A percentile compares a stretch with the other conserved stretches of the same genome.
Evolutionary conservation across 2,329 filamentous ascomycete species (phyloP).

Genomic region (Penicillium sp.): DNA sequence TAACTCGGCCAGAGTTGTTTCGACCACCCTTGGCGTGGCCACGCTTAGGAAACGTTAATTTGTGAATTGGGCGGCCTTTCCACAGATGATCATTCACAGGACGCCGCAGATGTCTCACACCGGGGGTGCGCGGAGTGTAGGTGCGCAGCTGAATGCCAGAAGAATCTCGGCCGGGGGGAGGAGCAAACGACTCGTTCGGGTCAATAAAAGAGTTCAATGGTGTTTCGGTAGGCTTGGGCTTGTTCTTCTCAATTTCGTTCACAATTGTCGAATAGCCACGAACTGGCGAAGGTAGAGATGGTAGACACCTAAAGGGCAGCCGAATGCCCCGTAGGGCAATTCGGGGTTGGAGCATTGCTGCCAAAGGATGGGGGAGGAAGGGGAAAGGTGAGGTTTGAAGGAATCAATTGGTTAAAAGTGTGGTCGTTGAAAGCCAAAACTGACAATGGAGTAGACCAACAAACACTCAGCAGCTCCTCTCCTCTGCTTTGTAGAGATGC

Average conservation of each 20-base stretch:
- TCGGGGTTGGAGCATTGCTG: conserved; percentile 64
- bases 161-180: conserved; percentile 44
- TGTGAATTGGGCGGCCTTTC: conserved; percentile 81
- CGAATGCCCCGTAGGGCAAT: conserved; percentile 54
- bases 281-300: conserved; percentile 35
- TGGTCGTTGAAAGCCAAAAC: background rate
- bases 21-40: conserved; percentile 90
- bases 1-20: conserved; percentile 82
- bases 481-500: conserved; percentile 4
- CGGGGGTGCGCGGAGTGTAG: conserved; percentile 91
- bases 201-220: conserved; percentile 31
- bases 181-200: conserved; percentile 41
- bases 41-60: conserved; percentile 86
- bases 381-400: background rate
- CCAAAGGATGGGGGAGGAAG: background rate
- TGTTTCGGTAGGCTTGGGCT: conserved; percentile 23
- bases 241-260: conserved; percentile 35
- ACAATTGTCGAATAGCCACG: conserved; percentile 54
- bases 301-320: conserved; percentile 48
- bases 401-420: background rate
- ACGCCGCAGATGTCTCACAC: conserved; percentile 83
- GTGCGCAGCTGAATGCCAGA: conserved; percentile 62
- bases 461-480: background rate
- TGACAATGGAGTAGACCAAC: conserved; percentile 5
- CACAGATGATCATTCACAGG: conserved; percentile 96